Evolutionary conservation across 768 basidiomycete species (phyloP).

Genomic region (Lentinula aciculospora): DNA sequence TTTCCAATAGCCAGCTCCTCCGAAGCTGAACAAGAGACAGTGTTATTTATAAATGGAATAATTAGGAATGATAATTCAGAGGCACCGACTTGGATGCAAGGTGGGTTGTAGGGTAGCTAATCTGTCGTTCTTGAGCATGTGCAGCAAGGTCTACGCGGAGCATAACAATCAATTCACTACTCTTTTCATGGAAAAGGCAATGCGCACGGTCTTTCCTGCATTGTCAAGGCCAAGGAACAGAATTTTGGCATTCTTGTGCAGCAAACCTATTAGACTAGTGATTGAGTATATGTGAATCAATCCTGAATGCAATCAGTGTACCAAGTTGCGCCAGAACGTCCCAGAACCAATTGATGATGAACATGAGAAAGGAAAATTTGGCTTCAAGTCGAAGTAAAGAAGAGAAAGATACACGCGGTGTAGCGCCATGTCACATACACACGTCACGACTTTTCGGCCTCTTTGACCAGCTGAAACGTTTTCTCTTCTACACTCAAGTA

Average conservation of each 20-base stretch:
- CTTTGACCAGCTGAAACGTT: not conserved
- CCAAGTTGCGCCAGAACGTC: slow-evolving; percentile 92
- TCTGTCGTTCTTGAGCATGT: slow-evolving; percentile 99
- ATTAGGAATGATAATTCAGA: not conserved
- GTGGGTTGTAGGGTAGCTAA: slow-evolving; percentile 97
- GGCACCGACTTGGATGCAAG: slow-evolving; percentile 84
- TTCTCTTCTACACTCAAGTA: no score
- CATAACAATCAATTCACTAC: not conserved
- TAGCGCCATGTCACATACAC: not conserved
- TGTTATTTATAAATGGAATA: slow-evolving; percentile 6
- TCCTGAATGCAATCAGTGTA: slow-evolving; percentile 23
- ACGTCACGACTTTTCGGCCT: slow-evolving; percentile 3
- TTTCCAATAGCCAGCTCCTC: slow-evolving; percentile 99
- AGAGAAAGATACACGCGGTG: slow-evolving; percentile 1
- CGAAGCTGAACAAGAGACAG: slow-evolving; percentile 56
- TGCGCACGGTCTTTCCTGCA: slow-evolving; percentile 93
- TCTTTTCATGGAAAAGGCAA: not conserved
- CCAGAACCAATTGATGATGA: slow-evolving; percentile 94
- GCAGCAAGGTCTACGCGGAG: slow-evolving; percentile 72
- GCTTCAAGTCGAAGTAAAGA: slow-evolving; percentile 3
- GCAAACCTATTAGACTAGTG: slow-evolving; percentile 48
- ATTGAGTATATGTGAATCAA: slow-evolving; percentile 4
- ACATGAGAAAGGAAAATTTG: slow-evolving; percentile 41
- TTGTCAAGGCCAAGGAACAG: slow-evolving; percentile 98
- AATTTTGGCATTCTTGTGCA: slow-evolving; percentile 99